These are phyloP conservation scores for Hemileccinum rubropunctum DNA, from an alignment of 768 basidiomycete genomes.

Conservation along the genomic window DNA sequence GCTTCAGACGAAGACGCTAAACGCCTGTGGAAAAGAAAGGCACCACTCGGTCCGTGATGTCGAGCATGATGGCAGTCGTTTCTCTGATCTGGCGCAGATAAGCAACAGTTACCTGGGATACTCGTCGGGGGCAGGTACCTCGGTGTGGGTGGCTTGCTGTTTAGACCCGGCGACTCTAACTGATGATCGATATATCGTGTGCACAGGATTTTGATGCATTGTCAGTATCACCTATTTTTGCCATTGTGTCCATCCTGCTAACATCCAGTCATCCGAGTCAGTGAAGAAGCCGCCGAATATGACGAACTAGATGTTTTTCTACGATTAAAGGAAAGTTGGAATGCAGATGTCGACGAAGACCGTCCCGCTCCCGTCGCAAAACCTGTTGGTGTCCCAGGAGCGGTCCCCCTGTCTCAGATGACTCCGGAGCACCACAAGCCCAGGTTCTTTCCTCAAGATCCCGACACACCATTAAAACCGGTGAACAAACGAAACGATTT, in stretches of 20 bases:
- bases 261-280: conserved; percentile 32
- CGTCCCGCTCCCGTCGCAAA: conserved; percentile 50
- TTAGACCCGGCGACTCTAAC: neutral
- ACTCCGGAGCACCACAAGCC: conserved; percentile 69
- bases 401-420: conserved; percentile 72
- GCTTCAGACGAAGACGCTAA: conserved; percentile 84
- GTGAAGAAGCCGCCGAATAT: conserved; percentile 84
- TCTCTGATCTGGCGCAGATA: conserved; percentile 44
- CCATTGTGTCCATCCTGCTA: conserved; percentile 2
- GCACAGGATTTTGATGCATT: conserved; percentile 68
- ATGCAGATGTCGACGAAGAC: conserved; percentile 56
- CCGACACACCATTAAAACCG: conserved; percentile 48
- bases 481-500: conserved; percentile 58
- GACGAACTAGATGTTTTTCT: conserved; percentile 70
- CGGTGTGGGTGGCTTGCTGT: conserved; percentile 52
- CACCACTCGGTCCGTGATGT: conserved; percentile 52
- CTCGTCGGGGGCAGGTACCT: conserved; percentile 74
- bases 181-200: conserved; percentile 1
- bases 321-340: conserved; percentile 69
- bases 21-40: conserved; percentile 76
- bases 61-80: neutral
- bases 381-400: conserved; percentile 81
- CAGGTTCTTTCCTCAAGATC: conserved; percentile 47
- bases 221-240: conserved; percentile 40
- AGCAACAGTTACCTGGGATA: conserved; percentile 82